A percentile compares a stretch with the other conserved stretches of the same genome.
phyloP scores from a whole-genome alignment of 208 protist species.

The Leishmania tropica region DNA sequence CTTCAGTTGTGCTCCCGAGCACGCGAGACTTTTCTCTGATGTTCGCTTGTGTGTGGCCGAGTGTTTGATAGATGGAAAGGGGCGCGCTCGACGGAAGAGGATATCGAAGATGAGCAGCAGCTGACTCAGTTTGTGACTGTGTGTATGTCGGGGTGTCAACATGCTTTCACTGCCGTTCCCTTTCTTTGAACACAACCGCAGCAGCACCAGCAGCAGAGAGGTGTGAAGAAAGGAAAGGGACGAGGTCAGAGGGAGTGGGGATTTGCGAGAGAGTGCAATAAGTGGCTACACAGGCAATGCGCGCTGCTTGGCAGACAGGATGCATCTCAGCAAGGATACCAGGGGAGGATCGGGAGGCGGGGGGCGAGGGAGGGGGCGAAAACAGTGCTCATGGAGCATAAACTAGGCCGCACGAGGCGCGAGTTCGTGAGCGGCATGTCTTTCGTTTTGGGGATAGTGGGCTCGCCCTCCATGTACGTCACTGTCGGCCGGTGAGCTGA shows the following conservation, averaged over 20 bases:
- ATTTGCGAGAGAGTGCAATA: background rate
- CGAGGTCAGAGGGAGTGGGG: background rate
- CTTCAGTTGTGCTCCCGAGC: background rate
- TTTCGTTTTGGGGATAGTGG: background rate
- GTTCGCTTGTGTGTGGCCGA: background rate
- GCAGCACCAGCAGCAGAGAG: slow-evolving; percentile 3
- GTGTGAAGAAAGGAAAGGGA: background rate
- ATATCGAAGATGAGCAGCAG: background rate
- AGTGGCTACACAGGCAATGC: background rate
- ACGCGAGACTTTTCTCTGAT: background rate
- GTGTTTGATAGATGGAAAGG: background rate
- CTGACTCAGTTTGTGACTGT: background rate
- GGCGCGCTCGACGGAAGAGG: background rate
- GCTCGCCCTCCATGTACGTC: background rate
- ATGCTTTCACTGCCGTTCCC: background rate
- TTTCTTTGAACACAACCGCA: background rate
- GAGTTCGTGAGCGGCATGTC: background rate
- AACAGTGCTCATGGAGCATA: background rate
- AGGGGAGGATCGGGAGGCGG: background rate
- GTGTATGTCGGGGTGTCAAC: background rate
- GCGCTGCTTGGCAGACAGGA: background rate
- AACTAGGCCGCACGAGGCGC: background rate
- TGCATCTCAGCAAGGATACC: background rate
- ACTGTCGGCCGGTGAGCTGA: background rate
- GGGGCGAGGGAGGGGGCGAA: background rate